Percentiles rank a stretch among this genome's conserved stretches.
Conservation (phyloP, 768 basidiomycete genomes). For the Auricularia cornea region DNA sequence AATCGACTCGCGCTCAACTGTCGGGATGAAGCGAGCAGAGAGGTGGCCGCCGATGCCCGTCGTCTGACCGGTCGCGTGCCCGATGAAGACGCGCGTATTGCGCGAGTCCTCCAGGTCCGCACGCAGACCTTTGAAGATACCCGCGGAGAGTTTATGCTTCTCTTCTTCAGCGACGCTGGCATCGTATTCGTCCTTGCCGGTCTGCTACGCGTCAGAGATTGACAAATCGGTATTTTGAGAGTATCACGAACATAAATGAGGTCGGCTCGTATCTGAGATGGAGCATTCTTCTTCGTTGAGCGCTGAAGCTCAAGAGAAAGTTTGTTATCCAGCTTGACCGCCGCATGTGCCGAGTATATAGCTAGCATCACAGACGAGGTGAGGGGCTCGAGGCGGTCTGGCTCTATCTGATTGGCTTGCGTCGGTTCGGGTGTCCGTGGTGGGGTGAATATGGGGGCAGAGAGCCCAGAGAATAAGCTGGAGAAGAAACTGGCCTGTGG, state of each 20-base stretch:
- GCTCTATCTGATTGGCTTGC: constrained; percentile 26
- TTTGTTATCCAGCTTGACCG: constrained; percentile 57
- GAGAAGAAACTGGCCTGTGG: constrained; percentile 30
- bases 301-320: constrained; percentile 67
- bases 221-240: not conserved
- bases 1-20: constrained; percentile 90
- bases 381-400: constrained; percentile 27
- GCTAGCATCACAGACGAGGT: constrained; percentile 52
- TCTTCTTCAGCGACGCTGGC: constrained; percentile 61
- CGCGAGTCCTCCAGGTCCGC: constrained; percentile 83
- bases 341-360: constrained; percentile 59
- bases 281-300: constrained; percentile 93
- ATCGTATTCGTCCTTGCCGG: constrained; percentile 75
- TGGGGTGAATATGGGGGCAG: constrained; percentile 11
- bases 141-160: constrained; percentile 54
- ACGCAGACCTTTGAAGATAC: constrained; percentile 78
- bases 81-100: constrained; percentile 76
- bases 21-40: constrained; percentile 84
- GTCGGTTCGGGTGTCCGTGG: constrained; percentile 29
- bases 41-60: constrained; percentile 70
- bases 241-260: constrained; percentile 54
- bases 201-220: constrained; percentile 27
- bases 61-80: constrained; percentile 87
- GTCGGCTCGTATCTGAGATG: constrained; percentile 61
- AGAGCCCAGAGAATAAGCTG: constrained; percentile 30